phyloP scores from a whole-genome alignment of 2,329 filamentous ascomycete species.

The Fusarium solani-melongenae region DNA sequence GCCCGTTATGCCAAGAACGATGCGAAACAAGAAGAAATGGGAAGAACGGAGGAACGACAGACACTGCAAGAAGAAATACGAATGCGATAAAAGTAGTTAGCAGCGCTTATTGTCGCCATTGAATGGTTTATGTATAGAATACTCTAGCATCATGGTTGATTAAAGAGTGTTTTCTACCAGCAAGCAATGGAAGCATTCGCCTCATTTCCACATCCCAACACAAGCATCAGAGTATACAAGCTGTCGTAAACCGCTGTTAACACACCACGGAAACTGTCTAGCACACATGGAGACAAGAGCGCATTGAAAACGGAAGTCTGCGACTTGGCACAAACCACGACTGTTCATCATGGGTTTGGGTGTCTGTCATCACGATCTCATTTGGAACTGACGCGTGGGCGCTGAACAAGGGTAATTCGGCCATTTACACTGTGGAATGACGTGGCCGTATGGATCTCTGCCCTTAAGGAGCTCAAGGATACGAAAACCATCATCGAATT shows the following conservation, averaged over 20 bases:
- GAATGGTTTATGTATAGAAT: neutral
- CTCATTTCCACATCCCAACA: neutral
- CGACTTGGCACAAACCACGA: neutral
- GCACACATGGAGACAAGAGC: neutral
- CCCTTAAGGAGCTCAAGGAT: neutral
- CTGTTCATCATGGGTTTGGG: neutral
- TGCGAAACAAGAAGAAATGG: neutral
- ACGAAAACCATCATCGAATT: neutral
- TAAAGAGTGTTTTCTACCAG: neutral
- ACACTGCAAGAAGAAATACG: neutral
- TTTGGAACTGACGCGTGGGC: neutral
- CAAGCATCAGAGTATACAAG: too few species aligned
- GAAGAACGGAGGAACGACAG: neutral
- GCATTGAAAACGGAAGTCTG: neutral
- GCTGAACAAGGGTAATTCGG: neutral
- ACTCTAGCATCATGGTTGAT: neutral
- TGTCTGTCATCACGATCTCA: neutral
- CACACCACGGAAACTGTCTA: too few species aligned
- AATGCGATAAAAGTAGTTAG: neutral
- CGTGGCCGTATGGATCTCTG: neutral
- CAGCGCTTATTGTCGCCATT: neutral
- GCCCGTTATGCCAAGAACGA: neutral
- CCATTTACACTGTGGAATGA: neutral
- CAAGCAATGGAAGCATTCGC: neutral
- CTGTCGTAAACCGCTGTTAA: too few species aligned